phyloP scores from a whole-genome alignment of 2,329 filamentous ascomycete genomes.

The Cyphellophora europaea region DNA sequence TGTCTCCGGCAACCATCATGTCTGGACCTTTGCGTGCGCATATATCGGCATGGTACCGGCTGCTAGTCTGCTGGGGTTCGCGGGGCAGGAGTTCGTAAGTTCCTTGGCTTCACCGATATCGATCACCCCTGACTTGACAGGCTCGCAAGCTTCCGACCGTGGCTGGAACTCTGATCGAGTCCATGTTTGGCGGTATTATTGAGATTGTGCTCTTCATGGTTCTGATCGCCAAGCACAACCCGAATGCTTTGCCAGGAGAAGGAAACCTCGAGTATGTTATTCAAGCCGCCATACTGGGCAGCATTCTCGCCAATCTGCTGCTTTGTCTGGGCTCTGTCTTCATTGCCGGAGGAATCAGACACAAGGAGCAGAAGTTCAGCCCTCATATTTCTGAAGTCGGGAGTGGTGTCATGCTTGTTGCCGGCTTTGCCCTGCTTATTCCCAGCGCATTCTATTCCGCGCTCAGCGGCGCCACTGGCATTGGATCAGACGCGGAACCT shows the following conservation, averaged over 20 bases:
- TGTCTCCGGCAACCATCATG: conserved; percentile 44
- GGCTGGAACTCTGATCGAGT: conserved; percentile 40
- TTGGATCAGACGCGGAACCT: conserved; percentile 17
- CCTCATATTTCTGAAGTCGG: conserved; percentile 71
- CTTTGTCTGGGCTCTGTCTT: conserved; percentile 75
- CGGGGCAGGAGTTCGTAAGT: conserved; percentile 60
- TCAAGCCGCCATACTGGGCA: conserved; percentile 73
- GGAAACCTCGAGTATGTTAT: conserved; percentile 56
- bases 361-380: conserved; percentile 62
- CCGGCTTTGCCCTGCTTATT: conserved; percentile 47
- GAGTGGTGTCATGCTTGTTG: conserved; percentile 65
- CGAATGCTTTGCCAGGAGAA: conserved; percentile 12
- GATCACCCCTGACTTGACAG: too few relatives aligned
- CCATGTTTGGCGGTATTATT: conserved; percentile 60
- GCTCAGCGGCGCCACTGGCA: conserved; percentile 43
- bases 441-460: conserved; percentile 38
- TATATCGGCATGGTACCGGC: conserved; percentile 72
- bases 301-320: conserved; percentile 71
- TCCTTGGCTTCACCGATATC: too few relatives aligned
- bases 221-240: conserved; percentile 46
- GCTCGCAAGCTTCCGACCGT: conserved; percentile 71
- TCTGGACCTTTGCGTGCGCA: conserved; percentile 59
- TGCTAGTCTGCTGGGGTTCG: conserved; percentile 67
- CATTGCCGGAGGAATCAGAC: conserved; percentile 61
- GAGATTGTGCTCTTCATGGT: conserved; percentile 80